Base-by-base conservation (phyloP, 2,329 filamentous ascomycete genomes). In the Alternaria hordeiaustralica region DNA sequence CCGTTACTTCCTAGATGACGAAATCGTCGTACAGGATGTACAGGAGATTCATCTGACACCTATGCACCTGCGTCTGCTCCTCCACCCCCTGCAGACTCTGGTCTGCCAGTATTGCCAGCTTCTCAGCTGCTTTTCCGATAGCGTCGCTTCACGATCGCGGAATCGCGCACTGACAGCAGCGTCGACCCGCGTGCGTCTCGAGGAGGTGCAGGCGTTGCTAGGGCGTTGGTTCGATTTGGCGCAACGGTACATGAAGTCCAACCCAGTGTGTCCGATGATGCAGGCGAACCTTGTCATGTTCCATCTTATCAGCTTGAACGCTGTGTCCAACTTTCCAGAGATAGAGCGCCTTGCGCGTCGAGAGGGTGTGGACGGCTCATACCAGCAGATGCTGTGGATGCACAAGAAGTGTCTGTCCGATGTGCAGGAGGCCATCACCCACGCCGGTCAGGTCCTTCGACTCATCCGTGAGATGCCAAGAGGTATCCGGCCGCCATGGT, bases 261-360 rank as follows among this genome's bases (percentile, higher is more conserved):
- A 89, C 71, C 84, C 86, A 2, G 78, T 81, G 51, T 91, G 89
- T 66, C 79, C 86, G 15, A 83, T 89, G 66, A 90, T 87, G 72
- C 86, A 86, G 70, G 88, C 87, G 66, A 91, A 89, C 72, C 79
- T 92, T 45, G 86, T 90, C 46, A 85, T 92, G 64, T 92, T 90
- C 76, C 90, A 93, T 70, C 84, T 92, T 45, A 88, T 92, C 73
- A 89, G 86, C 53, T 84, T 93, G 62, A 92, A 92, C 69, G 86
- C 88, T 9, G 86, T 91, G 26, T 89, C 89, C 15, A 88, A 88
- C 77, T 91, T 92, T 72, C 84, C 87, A 3, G 87, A 89, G 69
- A 87, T 92, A 49, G 90, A 92, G 79, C 84, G 86, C 4, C 81
- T 92, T 10, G 90, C 90, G 4, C 85, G 90, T 15, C 84, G 86